Evolutionary conservation across 2,329 filamentous ascomycete genomes (phyloP), one percentile per base, ranked within the genome.

Genomic region (Aquanectria penicillioides): DNA sequence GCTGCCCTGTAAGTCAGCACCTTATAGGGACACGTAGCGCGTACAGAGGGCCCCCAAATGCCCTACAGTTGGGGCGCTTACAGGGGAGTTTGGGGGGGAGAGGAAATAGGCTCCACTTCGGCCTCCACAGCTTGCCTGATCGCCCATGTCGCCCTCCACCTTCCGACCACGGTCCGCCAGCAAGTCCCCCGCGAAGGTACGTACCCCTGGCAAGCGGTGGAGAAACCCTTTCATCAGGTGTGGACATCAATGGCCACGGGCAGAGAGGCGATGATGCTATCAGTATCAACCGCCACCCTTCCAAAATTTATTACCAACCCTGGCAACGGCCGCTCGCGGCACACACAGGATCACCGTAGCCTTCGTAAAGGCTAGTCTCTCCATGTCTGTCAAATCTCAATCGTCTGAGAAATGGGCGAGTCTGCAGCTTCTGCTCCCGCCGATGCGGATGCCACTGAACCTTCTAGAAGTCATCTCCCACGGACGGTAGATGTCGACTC

Each of bases 401-500:
- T 53, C 50, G 36, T 26, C 53, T 55, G 48, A 44, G 69, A 65
- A 55, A 74, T 74, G 72, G 72, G 69, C 69, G 72, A 74, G 66
- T 67, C 71, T 59, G 66, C 62, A 58, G 64, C 69, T 62, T 53
- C 67, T 64, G 66, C 70, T 64, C 57, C 70, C 64, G 71, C 65
- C 64, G 71, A 73, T 53, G 65, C 69, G 56, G 69, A 71, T 61
- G 66, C 62, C 31, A 62, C 69, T 53, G 69, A 73, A 51, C 61
- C 66, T 62, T 63, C 64, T 61, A 69, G 64, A 55, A 65, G 59
- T 52, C 62, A 67, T 52, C 67, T 73, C 37, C 70, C 73, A 37
- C 66, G 71, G 25, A 70, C 86, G 51, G 72, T 86, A 37, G 76
- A 80, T 26, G 83, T 92, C 46, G 81, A 81, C 18, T 65, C 79